A percentile compares a stretch with the other conserved stretches of the same genome.
These are phyloP conservation scores for Rauvolfia tetraphylla DNA, from an alignment of 257 asterid genomes.

Conservation along the genomic window DNA sequence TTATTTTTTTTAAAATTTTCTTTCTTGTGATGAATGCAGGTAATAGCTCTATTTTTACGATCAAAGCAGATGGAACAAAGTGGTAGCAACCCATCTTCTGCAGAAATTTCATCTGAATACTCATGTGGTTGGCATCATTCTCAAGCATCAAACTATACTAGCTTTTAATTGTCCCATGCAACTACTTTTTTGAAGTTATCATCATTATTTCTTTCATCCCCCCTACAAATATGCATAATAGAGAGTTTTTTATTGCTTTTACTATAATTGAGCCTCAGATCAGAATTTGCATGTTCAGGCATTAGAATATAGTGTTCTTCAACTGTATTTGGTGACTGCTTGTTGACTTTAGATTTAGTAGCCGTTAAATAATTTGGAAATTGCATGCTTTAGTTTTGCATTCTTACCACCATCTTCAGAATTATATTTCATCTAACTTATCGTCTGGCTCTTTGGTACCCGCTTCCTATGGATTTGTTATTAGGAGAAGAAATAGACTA, in stretches of 20 bases:
- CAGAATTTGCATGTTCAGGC: not conserved
- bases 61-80: conserved; percentile 51
- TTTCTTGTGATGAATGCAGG: conserved; percentile 61
- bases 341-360: not conserved
- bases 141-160: conserved; percentile 13
- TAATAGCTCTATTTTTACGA: conserved; percentile 68
- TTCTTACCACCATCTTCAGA: not conserved
- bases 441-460: not conserved
- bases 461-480: conserved; percentile 16
- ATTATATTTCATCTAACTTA: not conserved
- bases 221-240: not conserved
- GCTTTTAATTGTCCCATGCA: not conserved
- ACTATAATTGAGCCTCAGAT: not conserved
- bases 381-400: not conserved
- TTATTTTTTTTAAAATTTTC: too few relatives aligned
- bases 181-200: not conserved
- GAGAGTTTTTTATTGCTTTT: not conserved
- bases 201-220: not conserved
- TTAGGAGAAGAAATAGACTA: conserved; percentile 80
- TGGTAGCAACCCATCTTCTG: conserved; percentile 35
- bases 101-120: conserved; percentile 40
- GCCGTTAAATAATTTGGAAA: not conserved
- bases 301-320: not conserved
- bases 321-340: not conserved
- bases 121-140: conserved; percentile 54